phyloP scores from a whole-genome alignment of 169 alveolate species.

The Cystoisospora suis region DNA sequence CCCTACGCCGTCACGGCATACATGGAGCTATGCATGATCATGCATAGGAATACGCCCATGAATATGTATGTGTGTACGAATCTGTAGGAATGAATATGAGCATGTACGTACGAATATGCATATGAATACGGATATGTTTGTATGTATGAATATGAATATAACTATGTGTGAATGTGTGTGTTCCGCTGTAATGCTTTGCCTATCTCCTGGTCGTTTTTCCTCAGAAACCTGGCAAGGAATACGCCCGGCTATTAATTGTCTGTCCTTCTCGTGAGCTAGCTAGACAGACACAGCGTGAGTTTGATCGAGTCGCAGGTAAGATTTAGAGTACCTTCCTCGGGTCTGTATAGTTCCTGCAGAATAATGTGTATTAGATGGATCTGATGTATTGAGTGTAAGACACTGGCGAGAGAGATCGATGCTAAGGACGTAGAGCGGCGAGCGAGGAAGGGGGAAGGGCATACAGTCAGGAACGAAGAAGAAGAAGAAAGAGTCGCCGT shows the following conservation, averaged over 20 bases:
- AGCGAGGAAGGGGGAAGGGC: no score
- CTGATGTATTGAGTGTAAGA: no score
- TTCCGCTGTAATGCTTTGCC: neutral
- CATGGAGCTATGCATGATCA: neutral
- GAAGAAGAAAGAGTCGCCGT: no score
- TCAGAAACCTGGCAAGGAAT: conserved; percentile 59
- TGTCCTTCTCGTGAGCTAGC: conserved; percentile 71
- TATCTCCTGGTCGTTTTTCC: neutral
- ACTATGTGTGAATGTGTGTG: neutral
- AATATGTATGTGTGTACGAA: neutral
- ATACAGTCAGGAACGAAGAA: no score
- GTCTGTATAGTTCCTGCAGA: no score
- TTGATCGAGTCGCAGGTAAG: conserved; percentile 50
- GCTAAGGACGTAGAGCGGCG: no score
- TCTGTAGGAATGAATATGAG: neutral
- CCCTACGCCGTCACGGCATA: no score
- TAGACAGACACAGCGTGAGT: conserved; percentile 62
- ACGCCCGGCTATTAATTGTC: conserved; percentile 50
- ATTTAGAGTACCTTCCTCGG: neutral
- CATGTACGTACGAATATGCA: neutral
- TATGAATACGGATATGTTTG: neutral
- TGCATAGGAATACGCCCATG: neutral
- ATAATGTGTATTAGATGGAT: no score
- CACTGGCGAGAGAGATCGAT: no score
- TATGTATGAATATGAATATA: neutral